Evolutionary conservation across 2,329 filamentous ascomycete genomes (phyloP).

Genomic region (Xylariaceae sp.): DNA sequence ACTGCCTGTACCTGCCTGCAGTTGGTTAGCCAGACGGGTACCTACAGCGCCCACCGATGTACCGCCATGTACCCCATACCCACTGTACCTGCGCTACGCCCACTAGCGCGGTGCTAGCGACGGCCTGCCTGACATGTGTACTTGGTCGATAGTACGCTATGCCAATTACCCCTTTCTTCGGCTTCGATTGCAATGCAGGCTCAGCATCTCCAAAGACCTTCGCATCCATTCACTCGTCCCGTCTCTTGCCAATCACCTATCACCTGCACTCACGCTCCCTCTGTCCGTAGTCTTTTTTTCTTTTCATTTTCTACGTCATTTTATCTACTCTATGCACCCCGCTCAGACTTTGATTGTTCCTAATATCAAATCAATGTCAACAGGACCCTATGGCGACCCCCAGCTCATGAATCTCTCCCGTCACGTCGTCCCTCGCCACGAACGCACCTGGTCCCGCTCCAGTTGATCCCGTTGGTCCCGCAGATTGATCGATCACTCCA

Average conservation of each 20-base stretch:
- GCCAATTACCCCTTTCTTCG: conserved; percentile 14
- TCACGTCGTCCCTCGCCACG: conserved; percentile 3
- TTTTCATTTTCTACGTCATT: conserved; percentile 4
- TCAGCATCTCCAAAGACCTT: neutral
- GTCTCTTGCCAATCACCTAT: conserved; percentile 1
- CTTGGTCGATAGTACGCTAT: neutral
- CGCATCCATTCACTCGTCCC: neutral
- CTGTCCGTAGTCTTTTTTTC: neutral
- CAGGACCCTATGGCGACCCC: neutral
- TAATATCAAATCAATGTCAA: neutral
- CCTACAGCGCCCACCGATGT: neutral
- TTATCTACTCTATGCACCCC: conserved; percentile 2
- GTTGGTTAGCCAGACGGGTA: neutral
- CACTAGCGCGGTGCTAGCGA: neutral
- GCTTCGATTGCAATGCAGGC: conserved; percentile 7
- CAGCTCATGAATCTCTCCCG: conserved; percentile 3
- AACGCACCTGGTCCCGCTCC: conserved; percentile 4
- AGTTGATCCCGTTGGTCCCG: conserved; percentile 14
- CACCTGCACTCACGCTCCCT: neutral
- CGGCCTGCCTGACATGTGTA: conserved; percentile 11
- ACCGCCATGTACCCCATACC: neutral
- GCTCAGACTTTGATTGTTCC: neutral
- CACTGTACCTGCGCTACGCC: neutral
- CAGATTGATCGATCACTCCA: no score
- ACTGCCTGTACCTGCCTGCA: neutral